These are phyloP conservation scores for Diaporthe vaccinii DNA, from an alignment of 2,329 filamentous ascomycete species.

Conservation along the genomic window DNA sequence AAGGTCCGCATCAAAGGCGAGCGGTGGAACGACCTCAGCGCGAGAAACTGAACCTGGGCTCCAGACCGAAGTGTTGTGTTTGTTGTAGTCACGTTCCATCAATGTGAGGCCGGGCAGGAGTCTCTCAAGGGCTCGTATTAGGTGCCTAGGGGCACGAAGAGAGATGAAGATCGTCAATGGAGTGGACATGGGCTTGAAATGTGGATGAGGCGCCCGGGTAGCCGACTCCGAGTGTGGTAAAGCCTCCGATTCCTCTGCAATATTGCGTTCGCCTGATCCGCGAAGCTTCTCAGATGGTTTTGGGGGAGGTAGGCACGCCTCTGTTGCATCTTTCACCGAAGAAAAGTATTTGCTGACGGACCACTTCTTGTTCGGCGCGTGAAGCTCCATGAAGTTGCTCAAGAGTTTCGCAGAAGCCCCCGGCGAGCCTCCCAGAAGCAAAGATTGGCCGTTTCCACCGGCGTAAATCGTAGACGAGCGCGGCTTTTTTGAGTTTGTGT, in stretches of 20 bases:
- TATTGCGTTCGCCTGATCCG: not conserved
- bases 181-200: conserved; percentile 34
- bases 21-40: conserved; percentile 49
- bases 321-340: not conserved
- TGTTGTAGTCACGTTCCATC: conserved; percentile 48
- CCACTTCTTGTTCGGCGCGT: conserved; percentile 44
- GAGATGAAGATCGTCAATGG: conserved; percentile 47
- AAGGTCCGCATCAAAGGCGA: conserved; percentile 77
- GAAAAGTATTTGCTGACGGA: conserved; percentile 44
- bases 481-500: not conserved
- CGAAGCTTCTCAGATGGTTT: not conserved
- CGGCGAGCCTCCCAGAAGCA: conserved; percentile 29
- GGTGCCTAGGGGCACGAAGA: conserved; percentile 38
- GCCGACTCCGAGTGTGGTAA: not conserved
- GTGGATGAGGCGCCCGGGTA: conserved; percentile 37
- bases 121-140: conserved; percentile 42
- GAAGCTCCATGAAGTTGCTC: conserved; percentile 46
- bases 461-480: not conserved
- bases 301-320: not conserved
- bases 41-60: conserved; percentile 42
- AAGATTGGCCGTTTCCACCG: not conserved
- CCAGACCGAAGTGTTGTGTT: conserved; percentile 44
- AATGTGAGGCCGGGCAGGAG: conserved; percentile 46
- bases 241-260: not conserved
- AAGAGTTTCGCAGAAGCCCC: conserved; percentile 41